Base-by-base conservation (phyloP, 352 stramenopile genomes). In the Pythium biforme region DNA sequence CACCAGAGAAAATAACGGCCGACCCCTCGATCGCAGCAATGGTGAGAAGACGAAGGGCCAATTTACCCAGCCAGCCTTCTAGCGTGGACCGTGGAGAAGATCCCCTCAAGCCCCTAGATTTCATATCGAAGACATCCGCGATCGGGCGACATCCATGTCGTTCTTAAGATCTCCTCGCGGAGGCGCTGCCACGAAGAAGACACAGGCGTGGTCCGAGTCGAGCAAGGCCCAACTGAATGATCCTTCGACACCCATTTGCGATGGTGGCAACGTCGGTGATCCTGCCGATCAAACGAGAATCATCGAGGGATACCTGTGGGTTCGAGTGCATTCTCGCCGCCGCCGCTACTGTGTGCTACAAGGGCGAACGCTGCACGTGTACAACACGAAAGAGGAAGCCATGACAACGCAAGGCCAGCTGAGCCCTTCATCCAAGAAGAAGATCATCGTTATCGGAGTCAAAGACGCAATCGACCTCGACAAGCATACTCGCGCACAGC, bases 261-360 rank as follows among this genome's bases (percentile, higher is more conserved):
- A 62, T 20, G n/a, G 45, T 23, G 53, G 52, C 6, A 43, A 52
- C 5, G 40, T 43, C 12, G n/a, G 15, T 14, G 37, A 43, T 14
- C 37, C 14, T 11, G 50, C 23, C 6, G 23, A 6, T 9, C 48
- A 66, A 19, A 31, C 48, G 34, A 54, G 23, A 33, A 66, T 51
- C 15, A 86, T 88, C 47, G 81, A 93, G 59, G 83, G 81, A 0
- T 88, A 79, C 55, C 65, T 93, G 11, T 75, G 83, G 31, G 62
- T 91, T 58, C 75, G 79, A 5, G 74, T 83, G 11, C 77, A 83
- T 61, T 68, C 79, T 31, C 76, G 79, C n/a, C 75, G 72, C 34
- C 76, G 75, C 10, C 79, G 83, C 2, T 93, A 91, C 27, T 93
- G 83, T 29, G 76, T 91, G n/a, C 57, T 93, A 8, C 63, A 75